Base-by-base conservation (phyloP, 192 early-diverging fungal species). In the Martensiomyces pterosporus region DNA sequence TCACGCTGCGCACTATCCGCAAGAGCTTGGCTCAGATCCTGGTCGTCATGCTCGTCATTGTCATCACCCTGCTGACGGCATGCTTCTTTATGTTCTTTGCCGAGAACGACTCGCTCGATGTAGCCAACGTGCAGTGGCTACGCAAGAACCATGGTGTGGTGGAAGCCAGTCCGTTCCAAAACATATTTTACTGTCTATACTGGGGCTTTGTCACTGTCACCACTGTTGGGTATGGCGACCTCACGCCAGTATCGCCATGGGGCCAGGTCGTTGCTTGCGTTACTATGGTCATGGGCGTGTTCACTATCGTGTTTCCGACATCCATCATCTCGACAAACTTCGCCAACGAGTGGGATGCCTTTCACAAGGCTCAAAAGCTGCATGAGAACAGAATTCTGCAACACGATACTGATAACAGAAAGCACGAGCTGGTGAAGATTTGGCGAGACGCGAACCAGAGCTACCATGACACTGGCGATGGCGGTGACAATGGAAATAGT, bases 311-410 rank as follows among this genome's bases (percentile, higher is more conserved):
- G 40, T 59, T 80, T 32, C 79, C 77, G 24, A 76, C 79, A 3
- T 76, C 76, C 1, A 80, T 80, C 34, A 78, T 80, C 16, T 75
- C 76, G 2, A 78, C 73, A 43, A 78, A 78, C 49, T 79, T 80
- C 55, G 62, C 63, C 6, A 58, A 32, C 32, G 79, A 80, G 47
- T 78, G 73, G 77, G 47, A 55, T n/a, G 64, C 70, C n/a, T 74
- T 66, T 21, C 50, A 55, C 38, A 58, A 35, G 36, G 69, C 69
- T 26, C 69, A 65, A 38, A 60, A 65, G 46, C 16, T 64, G 4
- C 39, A 60, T 21, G 61, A 65, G 38, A 55, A 65, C 29, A 47
- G 61, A 14, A 19, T 49, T 15, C 46, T 72, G 21, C 61, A 54
- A 37, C 47, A 49, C 1, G 52, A 64, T 27, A 55, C 51, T 47